Evolutionary conservation across 2,329 filamentous ascomycete species (phyloP), one percentile per base, ranked within the genome.

Genomic region (Podosphaera leucotricha): DNA sequence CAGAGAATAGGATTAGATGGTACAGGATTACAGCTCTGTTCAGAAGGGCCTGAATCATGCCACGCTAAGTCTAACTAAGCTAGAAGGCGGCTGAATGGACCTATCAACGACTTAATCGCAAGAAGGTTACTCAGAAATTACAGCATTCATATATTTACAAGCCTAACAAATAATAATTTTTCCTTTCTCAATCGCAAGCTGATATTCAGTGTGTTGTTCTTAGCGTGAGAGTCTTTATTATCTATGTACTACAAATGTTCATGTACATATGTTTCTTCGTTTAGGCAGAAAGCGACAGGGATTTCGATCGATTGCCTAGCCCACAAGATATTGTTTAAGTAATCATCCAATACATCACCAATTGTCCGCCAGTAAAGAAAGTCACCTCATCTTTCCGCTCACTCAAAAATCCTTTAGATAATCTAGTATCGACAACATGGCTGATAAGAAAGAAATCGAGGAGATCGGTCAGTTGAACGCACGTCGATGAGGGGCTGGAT

Each of bases 391-490:
- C n/a, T 8, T 38, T 38, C n/a, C 35, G 35, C 35, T 38, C 16
- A n/a, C 8, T 19, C 16, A 8, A 38, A 38, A 28, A 28, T 11
- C 24, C 6, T 28, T 6, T 6, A 28, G 11, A 28, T 11, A 11
- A 28, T 6, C 11, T 11, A 28, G 6, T 6, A 6, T 28, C 6
- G 42, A 45, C 50, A 59, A 42, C 40, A 64, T 64, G 61, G 58
- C 61, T 45, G 59, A 61, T 49, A 61, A 62, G 52, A 62, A 63
- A 52, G 58, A 61, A 54, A 55, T 54, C 56, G 50, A 60, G 57
- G 57, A 59, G 52, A 55, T 59, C 44, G 61, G 61, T 64, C 45
- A 54, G 60, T 59, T 46, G 11, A 42, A 16, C 24, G 7, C 15
- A 30, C 15, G 13, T 21, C 18, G 19, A 21, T 18, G 38, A 18